Evolutionary conservation across 805 yeast species (phyloP).

Genomic region (Candida nanaspora): DNA sequence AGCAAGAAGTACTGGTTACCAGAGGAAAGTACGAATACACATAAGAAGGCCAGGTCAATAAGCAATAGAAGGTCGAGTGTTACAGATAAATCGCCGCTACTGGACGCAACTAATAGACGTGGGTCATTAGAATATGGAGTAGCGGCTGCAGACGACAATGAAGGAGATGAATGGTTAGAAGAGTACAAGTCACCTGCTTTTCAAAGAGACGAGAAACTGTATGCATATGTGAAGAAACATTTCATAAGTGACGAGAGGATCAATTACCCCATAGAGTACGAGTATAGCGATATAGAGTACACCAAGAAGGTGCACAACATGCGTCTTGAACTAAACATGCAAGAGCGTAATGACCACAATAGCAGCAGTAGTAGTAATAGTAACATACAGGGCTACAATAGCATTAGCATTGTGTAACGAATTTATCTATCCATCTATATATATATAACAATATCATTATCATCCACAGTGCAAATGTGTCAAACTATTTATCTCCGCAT

Average conservation of each 20-base stretch:
- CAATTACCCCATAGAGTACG: constrained; percentile 34
- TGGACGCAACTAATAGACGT: background rate
- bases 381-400: background rate
- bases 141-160: no score
- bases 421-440: no score
- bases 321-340: constrained; percentile 1
- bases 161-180: background rate
- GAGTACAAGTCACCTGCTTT: background rate
- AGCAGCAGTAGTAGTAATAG: background rate
- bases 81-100: constrained; percentile 1
- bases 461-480: no score
- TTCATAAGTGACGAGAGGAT: constrained; percentile 29
- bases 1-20: constrained; percentile 75
- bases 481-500: no score
- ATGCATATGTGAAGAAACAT: constrained; percentile 24
- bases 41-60: background rate
- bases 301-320: constrained; percentile 11
- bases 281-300: constrained; percentile 12
- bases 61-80: background rate
- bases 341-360: background rate
- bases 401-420: no score
- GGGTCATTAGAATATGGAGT: background rate
- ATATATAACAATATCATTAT: no score
- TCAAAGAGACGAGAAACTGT: constrained; percentile 26
- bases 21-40: background rate